phyloP scores from a whole-genome alignment of 345 rosid genomes.

The Garcia nutans region DNA sequence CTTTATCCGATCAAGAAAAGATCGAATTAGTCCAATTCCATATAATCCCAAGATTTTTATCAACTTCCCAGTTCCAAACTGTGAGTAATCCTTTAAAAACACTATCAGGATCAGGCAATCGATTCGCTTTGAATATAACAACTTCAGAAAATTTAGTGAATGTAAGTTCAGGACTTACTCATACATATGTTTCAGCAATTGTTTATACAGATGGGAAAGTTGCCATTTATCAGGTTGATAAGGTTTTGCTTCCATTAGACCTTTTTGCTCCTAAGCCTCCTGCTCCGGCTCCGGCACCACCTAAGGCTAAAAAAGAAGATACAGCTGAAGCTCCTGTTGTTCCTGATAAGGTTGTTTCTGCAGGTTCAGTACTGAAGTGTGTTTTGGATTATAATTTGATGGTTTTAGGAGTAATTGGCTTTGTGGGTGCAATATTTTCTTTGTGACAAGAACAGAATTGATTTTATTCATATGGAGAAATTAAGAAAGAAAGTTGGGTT shows the following conservation, averaged over 20 bases:
- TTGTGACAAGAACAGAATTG: conserved; percentile 1
- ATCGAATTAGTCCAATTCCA: conserved; percentile 24
- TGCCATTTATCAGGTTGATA: conserved; percentile 43
- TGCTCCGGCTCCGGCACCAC: conserved; percentile 43
- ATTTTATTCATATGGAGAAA: background rate
- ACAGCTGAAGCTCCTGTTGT: conserved; percentile 22
- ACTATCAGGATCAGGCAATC: conserved; percentile 19
- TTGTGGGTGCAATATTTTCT: conserved; percentile 1
- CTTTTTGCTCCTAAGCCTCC: conserved; percentile 49
- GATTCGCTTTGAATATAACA: conserved; percentile 17
- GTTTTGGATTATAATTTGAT: background rate
- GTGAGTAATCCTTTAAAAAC: conserved; percentile 28
- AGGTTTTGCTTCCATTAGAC: conserved; percentile 47
- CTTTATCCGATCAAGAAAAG: conserved; percentile 27
- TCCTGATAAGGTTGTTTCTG: conserved; percentile 22
- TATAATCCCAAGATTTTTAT: conserved; percentile 23
- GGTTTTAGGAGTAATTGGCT: background rate
- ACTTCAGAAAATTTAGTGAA: conserved; percentile 38
- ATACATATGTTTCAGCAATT: conserved; percentile 39
- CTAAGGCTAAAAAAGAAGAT: conserved; percentile 35
- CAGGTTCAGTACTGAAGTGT: conserved; percentile 1
- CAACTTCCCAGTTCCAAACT: conserved; percentile 34
- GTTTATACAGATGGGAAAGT: conserved; percentile 40
- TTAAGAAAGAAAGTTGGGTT: background rate
- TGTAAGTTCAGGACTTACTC: conserved; percentile 40